Percentiles rank a stretch among this genome's conserved stretches.
phyloP scores from a whole-genome alignment of 2,329 filamentous ascomycete genomes.

The Laburnicola sp. region DNA sequence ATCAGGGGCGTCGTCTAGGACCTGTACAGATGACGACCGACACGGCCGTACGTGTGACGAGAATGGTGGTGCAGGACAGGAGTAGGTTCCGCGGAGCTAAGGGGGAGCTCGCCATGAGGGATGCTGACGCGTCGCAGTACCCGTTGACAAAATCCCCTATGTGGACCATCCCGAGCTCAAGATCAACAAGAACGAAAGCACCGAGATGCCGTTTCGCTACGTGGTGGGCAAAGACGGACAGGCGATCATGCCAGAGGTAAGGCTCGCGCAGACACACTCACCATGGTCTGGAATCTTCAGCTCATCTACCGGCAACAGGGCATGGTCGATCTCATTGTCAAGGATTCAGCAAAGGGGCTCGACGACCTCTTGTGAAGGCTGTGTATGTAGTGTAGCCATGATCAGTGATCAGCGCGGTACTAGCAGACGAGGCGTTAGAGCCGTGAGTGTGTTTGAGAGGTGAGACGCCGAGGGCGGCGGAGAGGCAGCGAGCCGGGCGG shows the following conservation, averaged over 20 bases:
- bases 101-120: background rate
- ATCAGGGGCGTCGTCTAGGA: slow-evolving; percentile 81
- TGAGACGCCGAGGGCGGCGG: background rate
- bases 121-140: slow-evolving; percentile 57
- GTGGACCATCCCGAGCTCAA: slow-evolving; percentile 87
- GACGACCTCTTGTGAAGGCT: slow-evolving; percentile 71
- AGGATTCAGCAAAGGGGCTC: slow-evolving; percentile 90
- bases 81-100: slow-evolving; percentile 57
- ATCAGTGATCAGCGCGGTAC: background rate
- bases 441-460: slow-evolving; percentile 5
- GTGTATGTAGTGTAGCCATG: background rate
- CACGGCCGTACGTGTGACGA: slow-evolving; percentile 90
- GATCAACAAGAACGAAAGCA: slow-evolving; percentile 89
- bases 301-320: slow-evolving; percentile 60
- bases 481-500: too few species aligned
- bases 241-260: slow-evolving; percentile 88
- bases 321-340: slow-evolving; percentile 91
- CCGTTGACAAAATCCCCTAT: slow-evolving; percentile 77
- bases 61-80: slow-evolving; percentile 83
- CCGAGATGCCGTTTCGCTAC: slow-evolving; percentile 97
- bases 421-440: slow-evolving; percentile 3
- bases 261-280: slow-evolving; percentile 18
- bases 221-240: slow-evolving; percentile 74
- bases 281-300: background rate
- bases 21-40: slow-evolving; percentile 98